Percentiles rank a stretch among this genome's conserved stretches.
These are phyloP conservation scores for Aspergillus fructus DNA, from an alignment of 2,329 filamentous ascomycete species.

Conservation along the genomic window DNA sequence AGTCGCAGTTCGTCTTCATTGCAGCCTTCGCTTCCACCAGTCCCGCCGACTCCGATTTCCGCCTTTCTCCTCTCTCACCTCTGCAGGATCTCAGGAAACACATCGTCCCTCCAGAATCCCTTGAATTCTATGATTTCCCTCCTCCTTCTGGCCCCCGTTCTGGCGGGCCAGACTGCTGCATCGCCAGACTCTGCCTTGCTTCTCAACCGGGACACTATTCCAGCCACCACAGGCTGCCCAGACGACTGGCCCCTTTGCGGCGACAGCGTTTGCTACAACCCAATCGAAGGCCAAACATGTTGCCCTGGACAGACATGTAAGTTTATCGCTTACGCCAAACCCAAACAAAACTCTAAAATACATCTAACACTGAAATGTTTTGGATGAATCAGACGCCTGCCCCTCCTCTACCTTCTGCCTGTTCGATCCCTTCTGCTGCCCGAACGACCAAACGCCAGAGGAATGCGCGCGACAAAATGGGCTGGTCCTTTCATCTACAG, in stretches of 20 bases:
- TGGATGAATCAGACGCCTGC: constrained; percentile 5
- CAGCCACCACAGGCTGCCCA: constrained; percentile 13
- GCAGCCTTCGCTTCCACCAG: not conserved
- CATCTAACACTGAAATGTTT: not conserved
- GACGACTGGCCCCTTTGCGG: constrained; percentile 15
- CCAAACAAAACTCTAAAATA: not conserved
- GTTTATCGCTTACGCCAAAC: not conserved
- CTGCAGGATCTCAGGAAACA: not conserved
- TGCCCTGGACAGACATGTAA: constrained; percentile 17
- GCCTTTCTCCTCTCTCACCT: not conserved
- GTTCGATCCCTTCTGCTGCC: constrained; percentile 6
- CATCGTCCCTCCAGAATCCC: not conserved
- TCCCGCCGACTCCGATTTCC: not conserved
- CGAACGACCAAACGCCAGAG: not conserved
- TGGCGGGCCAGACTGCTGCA: constrained; percentile 12
- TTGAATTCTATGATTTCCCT: constrained; percentile 10
- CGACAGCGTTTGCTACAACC: constrained; percentile 18
- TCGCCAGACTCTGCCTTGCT: not conserved
- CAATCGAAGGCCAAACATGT: constrained; percentile 11
- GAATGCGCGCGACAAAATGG: constrained; percentile 5
- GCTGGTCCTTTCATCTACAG: not conserved
- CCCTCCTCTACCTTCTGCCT: constrained; percentile 10
- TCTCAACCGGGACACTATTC: constrained; percentile 13
- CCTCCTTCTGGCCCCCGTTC: constrained; percentile 7
- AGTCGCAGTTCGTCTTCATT: not conserved